phyloP scores from a whole-genome alignment of 306 rosid genomes.

The Canavalia ensiformis region DNA sequence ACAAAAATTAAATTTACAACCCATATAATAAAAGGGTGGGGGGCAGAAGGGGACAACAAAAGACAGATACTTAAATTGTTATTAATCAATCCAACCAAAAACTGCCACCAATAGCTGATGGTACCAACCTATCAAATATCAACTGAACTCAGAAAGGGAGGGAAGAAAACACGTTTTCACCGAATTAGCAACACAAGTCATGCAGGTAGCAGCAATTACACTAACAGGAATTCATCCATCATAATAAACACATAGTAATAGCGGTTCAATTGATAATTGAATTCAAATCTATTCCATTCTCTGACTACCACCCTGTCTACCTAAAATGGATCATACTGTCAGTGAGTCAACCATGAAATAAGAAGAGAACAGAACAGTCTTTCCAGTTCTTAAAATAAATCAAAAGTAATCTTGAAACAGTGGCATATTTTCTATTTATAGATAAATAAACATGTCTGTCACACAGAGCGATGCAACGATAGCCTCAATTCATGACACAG shows the following conservation, averaged over 20 bases:
- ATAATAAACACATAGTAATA: not conserved
- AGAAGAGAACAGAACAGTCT: not conserved
- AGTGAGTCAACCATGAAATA: not conserved
- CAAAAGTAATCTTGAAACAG: not conserved
- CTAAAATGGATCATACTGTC: constrained; percentile 13
- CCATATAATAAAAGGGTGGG: not conserved
- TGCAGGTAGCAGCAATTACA: constrained; percentile 25
- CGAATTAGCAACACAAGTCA: not conserved
- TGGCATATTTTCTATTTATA: not conserved
- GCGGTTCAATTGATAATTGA: not conserved
- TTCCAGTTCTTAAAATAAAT: not conserved
- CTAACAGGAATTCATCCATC: not conserved
- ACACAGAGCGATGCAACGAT: not conserved
- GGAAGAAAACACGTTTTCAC: not conserved
- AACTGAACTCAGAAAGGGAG: not conserved
- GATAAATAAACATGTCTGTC: not conserved
- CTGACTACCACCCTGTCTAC: not conserved
- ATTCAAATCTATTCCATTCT: not conserved
- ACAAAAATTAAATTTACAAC: constrained; percentile 14
- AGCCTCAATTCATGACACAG: not conserved
- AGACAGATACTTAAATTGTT: not conserved
- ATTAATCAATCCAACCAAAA: constrained; percentile 31
- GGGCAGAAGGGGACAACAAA: not conserved
- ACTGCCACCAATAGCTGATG: constrained; percentile 9
- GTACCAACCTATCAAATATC: constrained; percentile 9